Percentiles rank a stretch among this genome's conserved stretches.
Evolutionary conservation across 495 filamentous ascomycete species (phyloP).

Genomic region (Annulohypoxylon nitens): DNA sequence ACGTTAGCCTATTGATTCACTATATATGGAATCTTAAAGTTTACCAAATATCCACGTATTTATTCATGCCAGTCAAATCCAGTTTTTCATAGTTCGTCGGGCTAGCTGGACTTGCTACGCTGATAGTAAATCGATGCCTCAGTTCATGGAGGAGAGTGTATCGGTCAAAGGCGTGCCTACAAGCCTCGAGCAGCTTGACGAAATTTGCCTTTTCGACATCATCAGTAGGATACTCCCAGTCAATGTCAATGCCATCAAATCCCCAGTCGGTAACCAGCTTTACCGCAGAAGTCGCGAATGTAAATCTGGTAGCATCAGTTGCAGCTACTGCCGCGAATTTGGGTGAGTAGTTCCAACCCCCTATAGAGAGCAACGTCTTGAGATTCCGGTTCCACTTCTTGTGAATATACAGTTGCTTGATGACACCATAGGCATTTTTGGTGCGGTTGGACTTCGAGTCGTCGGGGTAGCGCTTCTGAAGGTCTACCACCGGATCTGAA

Average conservation of each 20-base stretch:
- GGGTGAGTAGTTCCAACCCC: slow-evolving; percentile 88
- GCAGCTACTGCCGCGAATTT: slow-evolving; percentile 79
- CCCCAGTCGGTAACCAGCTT: slow-evolving; percentile 74
- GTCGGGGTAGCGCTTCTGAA: slow-evolving; percentile 38
- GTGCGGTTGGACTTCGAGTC: slow-evolving; percentile 58
- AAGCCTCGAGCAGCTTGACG: slow-evolving; percentile 76
- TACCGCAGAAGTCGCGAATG: slow-evolving; percentile 75
- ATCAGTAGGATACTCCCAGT: slow-evolving; percentile 73
- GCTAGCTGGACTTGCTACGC: slow-evolving; percentile 74
- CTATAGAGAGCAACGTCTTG: slow-evolving; percentile 87
- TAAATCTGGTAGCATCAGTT: slow-evolving; percentile 65
- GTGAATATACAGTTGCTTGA: slow-evolving; percentile 86
- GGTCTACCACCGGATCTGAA: slow-evolving; percentile 41
- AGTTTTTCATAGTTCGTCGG: slow-evolving; percentile 77
- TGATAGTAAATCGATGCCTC: slow-evolving; percentile 76
- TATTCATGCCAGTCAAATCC: slow-evolving; percentile 75
- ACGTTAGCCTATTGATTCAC: slow-evolving; percentile 49
- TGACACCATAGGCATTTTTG: slow-evolving; percentile 79
- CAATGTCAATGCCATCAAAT: slow-evolving; percentile 70
- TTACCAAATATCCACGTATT: slow-evolving; percentile 86
- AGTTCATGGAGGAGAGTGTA: slow-evolving; percentile 66
- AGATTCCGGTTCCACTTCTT: slow-evolving; percentile 86
- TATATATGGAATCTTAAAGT: slow-evolving; percentile 51
- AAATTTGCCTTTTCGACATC: slow-evolving; percentile 73
- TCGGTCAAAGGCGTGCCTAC: slow-evolving; percentile 72